Conservation (phyloP, 2,329 filamentous ascomycete species). For the Elsinoe ampelina region DNA sequence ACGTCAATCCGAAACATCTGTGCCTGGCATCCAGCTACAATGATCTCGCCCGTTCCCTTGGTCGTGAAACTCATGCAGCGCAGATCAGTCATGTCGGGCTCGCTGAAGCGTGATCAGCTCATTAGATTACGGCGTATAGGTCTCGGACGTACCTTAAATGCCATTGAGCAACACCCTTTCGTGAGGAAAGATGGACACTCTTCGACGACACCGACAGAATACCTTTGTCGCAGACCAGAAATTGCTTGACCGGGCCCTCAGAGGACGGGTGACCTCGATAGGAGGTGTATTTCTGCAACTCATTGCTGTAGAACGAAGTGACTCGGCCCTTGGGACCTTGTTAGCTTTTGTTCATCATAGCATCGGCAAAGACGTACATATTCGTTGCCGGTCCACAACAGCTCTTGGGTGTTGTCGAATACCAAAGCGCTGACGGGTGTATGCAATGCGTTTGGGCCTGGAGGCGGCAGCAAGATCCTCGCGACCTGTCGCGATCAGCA, state of each 20-base stretch:
- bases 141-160: slow-evolving; percentile 57
- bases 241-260: slow-evolving; percentile 75
- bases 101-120: slow-evolving; percentile 34
- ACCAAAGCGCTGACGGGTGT: slow-evolving; percentile 69
- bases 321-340: slow-evolving; percentile 59
- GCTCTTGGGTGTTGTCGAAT: slow-evolving; percentile 82
- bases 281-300: slow-evolving; percentile 82
- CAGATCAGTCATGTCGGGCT: slow-evolving; percentile 72
- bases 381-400: slow-evolving; percentile 89
- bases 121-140: background rate
- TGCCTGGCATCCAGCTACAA: slow-evolving; percentile 79
- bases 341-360: background rate
- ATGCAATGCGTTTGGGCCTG: slow-evolving; percentile 55
- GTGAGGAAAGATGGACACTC: slow-evolving; percentile 79
- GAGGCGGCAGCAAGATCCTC: slow-evolving; percentile 71
- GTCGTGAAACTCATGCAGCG: slow-evolving; percentile 94
- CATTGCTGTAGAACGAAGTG: slow-evolving; percentile 75
- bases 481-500: slow-evolving; percentile 51
- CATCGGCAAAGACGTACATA: slow-evolving; percentile 49
- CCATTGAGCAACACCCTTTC: slow-evolving; percentile 79
- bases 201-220: slow-evolving; percentile 74
- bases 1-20: slow-evolving; percentile 71
- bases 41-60: slow-evolving; percentile 69
- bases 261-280: slow-evolving; percentile 61
- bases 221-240: slow-evolving; percentile 85